phyloP scores from a whole-genome alignment of 2,329 filamentous ascomycete species.

The Verticillium longisporum region DNA sequence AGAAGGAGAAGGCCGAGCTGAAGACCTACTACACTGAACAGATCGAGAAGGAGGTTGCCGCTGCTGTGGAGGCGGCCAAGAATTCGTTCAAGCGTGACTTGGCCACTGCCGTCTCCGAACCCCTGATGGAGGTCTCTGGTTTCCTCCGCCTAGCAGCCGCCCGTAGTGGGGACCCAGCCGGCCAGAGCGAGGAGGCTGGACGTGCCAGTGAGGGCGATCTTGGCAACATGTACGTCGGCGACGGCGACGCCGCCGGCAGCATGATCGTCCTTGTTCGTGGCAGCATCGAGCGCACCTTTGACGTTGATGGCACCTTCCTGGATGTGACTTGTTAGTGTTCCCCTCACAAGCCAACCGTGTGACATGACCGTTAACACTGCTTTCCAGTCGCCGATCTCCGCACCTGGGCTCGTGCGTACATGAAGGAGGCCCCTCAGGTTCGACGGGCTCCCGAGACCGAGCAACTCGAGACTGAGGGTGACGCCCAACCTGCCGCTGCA shows the following conservation, averaged over 20 bases:
- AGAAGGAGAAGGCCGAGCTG: constrained; percentile 31
- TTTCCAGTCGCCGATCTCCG: constrained; percentile 24
- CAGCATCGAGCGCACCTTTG: constrained; percentile 57
- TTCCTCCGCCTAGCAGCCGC: constrained; percentile 76
- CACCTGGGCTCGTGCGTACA: constrained; percentile 3
- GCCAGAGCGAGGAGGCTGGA: constrained; percentile 56
- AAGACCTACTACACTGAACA: constrained; percentile 35
- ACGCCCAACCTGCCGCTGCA: constrained; percentile 1
- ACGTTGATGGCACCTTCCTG: constrained; percentile 57
- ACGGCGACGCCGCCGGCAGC: constrained; percentile 64
- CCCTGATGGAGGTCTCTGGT: constrained; percentile 66
- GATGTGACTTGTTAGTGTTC: constrained; percentile 62
- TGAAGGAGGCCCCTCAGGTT: constrained; percentile 23
- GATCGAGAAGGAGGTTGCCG: constrained; percentile 46
- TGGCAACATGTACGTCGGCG: constrained; percentile 71
- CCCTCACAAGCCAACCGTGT: neutral
- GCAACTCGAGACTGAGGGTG: constrained; percentile 14
- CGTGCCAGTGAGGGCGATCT: constrained; percentile 76
- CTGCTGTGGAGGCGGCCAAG: constrained; percentile 45
- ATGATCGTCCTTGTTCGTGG: constrained; percentile 75
- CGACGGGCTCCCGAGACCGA: constrained; percentile 10
- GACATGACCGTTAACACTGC: neutral
- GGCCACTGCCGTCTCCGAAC: constrained; percentile 53
- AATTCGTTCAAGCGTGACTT: constrained; percentile 44
- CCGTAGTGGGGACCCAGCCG: constrained; percentile 37